phyloP scores from a whole-genome alignment of 768 basidiomycete species.

The Pilatotrama ljubarskyi region DNA sequence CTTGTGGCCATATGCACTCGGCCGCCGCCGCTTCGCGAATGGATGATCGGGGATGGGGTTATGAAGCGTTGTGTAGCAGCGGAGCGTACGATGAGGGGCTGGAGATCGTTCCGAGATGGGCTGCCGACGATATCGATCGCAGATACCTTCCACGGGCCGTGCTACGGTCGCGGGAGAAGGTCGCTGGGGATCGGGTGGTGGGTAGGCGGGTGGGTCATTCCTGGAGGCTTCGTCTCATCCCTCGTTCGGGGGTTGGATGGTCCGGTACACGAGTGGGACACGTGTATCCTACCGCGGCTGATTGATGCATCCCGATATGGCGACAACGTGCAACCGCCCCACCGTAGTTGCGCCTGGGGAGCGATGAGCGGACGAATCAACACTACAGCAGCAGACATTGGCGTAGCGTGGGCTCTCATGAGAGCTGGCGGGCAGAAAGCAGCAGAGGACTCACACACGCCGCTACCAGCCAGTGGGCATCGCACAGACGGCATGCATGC shows the following conservation, averaged over 20 bases:
- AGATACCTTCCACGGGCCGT: slow-evolving; percentile 7
- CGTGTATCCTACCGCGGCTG: slow-evolving; percentile 7
- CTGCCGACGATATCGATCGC: slow-evolving; percentile 8
- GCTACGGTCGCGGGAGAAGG: slow-evolving; percentile 18
- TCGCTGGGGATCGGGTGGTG: slow-evolving; percentile 1
- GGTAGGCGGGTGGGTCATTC: not conserved
- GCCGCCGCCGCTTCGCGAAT: slow-evolving; percentile 5
- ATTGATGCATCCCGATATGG: slow-evolving; percentile 18
- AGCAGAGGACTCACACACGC: slow-evolving; percentile 3
- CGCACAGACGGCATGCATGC: slow-evolving; percentile 1
- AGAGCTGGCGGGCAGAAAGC: not conserved
- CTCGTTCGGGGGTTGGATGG: not conserved
- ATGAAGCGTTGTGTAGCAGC: slow-evolving; percentile 1
- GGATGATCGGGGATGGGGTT: slow-evolving; percentile 3
- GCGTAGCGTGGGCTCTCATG: not conserved
- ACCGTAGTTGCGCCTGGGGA: not conserved
- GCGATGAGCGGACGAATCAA: slow-evolving; percentile 4
- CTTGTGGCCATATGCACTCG: slow-evolving; percentile 2
- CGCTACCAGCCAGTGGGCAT: not conserved
- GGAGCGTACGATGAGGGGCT: not conserved
- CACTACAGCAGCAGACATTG: not conserved
- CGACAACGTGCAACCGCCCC: not conserved
- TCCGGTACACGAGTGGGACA: slow-evolving; percentile 5
- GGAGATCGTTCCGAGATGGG: slow-evolving; percentile 17
- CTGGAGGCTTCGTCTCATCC: not conserved